Base-by-base conservation (phyloP, 2,329 filamentous ascomycete species). In the Myriosclerotinia scirpicola region DNA sequence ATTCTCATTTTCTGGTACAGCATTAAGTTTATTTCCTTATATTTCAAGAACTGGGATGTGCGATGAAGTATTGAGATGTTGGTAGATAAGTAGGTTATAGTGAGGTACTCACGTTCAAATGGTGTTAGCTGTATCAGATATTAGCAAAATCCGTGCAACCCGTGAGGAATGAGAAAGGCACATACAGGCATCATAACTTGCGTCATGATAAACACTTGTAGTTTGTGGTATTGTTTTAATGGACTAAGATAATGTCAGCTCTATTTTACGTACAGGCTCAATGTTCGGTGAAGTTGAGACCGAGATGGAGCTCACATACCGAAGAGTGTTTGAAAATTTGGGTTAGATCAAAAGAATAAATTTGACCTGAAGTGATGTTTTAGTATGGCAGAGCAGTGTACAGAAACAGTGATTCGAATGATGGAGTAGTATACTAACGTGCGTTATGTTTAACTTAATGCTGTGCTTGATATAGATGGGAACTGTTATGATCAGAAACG, bases 121-220 rank as follows among this genome's bases (percentile, higher is more conserved):
- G 34, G 44, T 12, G 44, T 50, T n/a, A 61, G 17, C 58, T 61
- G 34, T 17, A 20, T 20, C 15, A 26, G 0, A 7, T 38, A 34
- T 50, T 52, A 61, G 44, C 34, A 50, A 38, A 20, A 12, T 50
- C 22, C 7, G 20, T 34, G 14, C 17, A 22, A n/a, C 14, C 8
- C 36, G 5, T 40, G 15, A 20, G 26, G n/a, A 12, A 50, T 20
- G 30, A 12, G n/a, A 50, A 12, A 38, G n/a, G 22, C 5, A 61
- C 58, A 52, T 50, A 61, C 58, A 8, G 58, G 58, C 58, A 61
- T 50, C 46, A 61, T 61, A 17, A 50, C 46, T 61, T 61, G 58
- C 34, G 58, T 20, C 58, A 61, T 61, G 46, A 38, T 61, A n/a
- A 50, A 50, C 17, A 20, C 3, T 38, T 38, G 14, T 26, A 50